These are phyloP conservation scores for Diaporthe australafricana DNA, from an alignment of 2,329 filamentous ascomycete species.

Conservation along the genomic window DNA sequence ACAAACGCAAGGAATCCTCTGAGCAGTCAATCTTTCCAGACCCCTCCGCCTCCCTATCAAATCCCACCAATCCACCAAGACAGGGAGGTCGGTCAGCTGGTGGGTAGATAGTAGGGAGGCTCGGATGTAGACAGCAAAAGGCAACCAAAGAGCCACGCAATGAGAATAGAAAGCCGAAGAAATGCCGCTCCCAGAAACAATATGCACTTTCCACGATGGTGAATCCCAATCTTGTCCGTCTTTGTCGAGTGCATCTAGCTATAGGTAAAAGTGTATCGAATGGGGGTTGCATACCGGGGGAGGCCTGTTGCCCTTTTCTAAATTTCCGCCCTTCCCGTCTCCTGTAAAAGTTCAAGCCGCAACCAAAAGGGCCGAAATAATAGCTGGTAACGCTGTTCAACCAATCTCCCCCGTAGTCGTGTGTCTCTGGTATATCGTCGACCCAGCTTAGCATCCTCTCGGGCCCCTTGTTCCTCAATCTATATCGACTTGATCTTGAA, in stretches of 20 bases:
- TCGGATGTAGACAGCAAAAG: neutral
- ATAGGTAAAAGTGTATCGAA: neutral
- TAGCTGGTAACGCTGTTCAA: too few species aligned
- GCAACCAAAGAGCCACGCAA: neutral
- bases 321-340: neutral
- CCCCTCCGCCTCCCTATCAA: conserved; percentile 4
- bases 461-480: neutral
- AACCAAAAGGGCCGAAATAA: neutral
- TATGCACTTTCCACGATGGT: conserved; percentile 1
- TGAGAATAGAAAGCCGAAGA: neutral
- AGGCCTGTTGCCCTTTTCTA: neutral
- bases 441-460: neutral
- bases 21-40: conserved; percentile 30
- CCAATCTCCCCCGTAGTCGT: neutral
- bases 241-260: conserved; percentile 10
- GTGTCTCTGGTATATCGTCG: neutral
- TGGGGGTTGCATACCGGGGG: neutral
- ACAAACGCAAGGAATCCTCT: neutral
- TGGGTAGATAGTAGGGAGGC: neutral
- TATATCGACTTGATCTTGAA: neutral
- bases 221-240: neutral
- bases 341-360: neutral
- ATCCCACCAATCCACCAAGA: neutral
- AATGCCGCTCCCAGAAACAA: neutral
- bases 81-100: neutral